Evolutionary conservation across 164 flowering plant genomes (phyloP).

Genomic region (Vitis riparia): DNA sequence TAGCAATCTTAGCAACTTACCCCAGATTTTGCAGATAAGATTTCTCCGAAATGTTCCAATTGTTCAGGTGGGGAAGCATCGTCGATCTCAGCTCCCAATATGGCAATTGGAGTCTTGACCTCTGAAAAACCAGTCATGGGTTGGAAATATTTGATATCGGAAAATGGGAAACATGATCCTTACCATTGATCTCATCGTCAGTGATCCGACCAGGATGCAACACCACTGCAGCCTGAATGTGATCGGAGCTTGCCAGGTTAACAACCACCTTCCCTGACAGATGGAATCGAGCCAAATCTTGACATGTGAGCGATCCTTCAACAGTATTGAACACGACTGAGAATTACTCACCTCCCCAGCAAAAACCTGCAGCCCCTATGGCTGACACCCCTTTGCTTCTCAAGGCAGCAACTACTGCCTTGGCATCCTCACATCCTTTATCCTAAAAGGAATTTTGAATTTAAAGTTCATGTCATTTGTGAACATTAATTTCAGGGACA

Average conservation of each 20-base stretch:
- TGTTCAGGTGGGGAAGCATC: constrained; percentile 22
- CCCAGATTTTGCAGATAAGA: constrained; percentile 23
- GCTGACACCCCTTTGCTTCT: constrained; percentile 36
- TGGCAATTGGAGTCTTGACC: constrained; percentile 22
- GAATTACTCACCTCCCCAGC: constrained; percentile 42
- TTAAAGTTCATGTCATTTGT: neutral
- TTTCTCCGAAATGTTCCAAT: constrained; percentile 24
- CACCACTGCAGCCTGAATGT: constrained; percentile 45
- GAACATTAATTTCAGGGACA: neutral
- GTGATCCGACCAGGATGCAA: constrained; percentile 37
- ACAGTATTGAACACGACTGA: no score
- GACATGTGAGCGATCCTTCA: neutral
- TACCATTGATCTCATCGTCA: constrained; percentile 42
- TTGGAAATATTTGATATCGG: neutral
- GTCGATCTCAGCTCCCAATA: constrained; percentile 38
- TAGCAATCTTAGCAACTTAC: constrained; percentile 6
- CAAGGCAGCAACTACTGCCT: constrained; percentile 38
- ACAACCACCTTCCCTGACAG: constrained; percentile 37
- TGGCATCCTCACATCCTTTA: constrained; percentile 51
- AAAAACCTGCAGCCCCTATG: constrained; percentile 53
- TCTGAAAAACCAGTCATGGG: constrained; percentile 4
- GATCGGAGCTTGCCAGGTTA: constrained; percentile 21
- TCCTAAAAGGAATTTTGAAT: constrained; percentile 22
- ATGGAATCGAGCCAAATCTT: no score
- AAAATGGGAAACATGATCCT: neutral